Conservation (phyloP, 73 alveolate species). For the Paramecium sonneborni region DNA sequence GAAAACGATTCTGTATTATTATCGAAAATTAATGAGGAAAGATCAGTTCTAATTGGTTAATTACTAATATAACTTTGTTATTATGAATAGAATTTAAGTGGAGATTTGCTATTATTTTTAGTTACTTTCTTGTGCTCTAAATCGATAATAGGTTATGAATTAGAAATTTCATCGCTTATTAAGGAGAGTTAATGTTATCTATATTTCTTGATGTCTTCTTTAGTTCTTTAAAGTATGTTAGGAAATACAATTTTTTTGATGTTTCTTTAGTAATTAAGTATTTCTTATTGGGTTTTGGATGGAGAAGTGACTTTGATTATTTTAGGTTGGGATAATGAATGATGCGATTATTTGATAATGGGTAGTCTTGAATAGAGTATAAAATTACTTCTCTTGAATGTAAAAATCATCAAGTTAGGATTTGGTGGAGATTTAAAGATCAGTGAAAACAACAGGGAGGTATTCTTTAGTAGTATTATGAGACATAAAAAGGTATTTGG, state of each 20-base stretch:
- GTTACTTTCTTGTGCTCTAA: background rate
- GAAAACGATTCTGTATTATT: background rate
- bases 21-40: background rate
- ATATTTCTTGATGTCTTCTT: background rate
- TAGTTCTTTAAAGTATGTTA: background rate
- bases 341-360: background rate
- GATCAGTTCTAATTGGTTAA: background rate
- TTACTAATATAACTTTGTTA: background rate
- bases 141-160: background rate
- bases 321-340: background rate
- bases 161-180: background rate
- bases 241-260: background rate
- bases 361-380: background rate
- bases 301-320: background rate
- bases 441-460: background rate
- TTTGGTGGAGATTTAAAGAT: background rate
- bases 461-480: background rate
- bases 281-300: background rate
- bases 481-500: too few relatives aligned
- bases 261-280: background rate
- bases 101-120: background rate
- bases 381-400: background rate
- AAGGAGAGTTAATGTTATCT: background rate
- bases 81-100: background rate
- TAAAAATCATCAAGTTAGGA: background rate